phyloP scores from a whole-genome alignment of 176 grass and related monocot species.

The Ananas comosus region DNA sequence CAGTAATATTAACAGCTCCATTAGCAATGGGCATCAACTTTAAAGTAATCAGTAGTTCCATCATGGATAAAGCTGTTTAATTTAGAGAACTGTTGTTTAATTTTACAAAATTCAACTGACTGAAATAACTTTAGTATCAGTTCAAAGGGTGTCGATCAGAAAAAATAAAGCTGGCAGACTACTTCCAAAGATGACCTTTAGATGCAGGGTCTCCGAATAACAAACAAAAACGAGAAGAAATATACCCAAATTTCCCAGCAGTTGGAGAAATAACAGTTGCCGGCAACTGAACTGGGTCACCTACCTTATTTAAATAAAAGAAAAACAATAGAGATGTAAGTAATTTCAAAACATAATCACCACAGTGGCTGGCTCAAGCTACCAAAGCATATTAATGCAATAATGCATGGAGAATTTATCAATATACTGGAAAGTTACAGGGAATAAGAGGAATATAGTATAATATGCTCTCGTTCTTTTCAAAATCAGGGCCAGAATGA shows the following conservation, averaged over 20 bases:
- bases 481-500: too few species aligned
- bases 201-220: background rate
- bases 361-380: background rate
- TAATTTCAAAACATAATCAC: background rate
- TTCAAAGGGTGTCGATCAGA: too few species aligned
- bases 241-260: constrained; percentile 80
- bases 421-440: background rate
- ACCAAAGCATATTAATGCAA: background rate
- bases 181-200: too few species aligned
- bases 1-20: too few species aligned
- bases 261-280: constrained; percentile 84
- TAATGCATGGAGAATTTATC: background rate
- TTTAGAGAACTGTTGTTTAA: too few species aligned
- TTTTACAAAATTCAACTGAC: too few species aligned
- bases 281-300: constrained; percentile 89
- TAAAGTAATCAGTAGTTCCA: too few species aligned
- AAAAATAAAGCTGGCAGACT: too few species aligned
- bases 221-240: background rate
- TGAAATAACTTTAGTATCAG: too few species aligned
- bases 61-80: too few species aligned
- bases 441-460: background rate
- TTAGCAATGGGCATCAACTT: too few species aligned
- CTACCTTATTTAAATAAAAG: constrained; percentile 23
- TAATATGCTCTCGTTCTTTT: too few species aligned
- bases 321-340: background rate